Evolutionary conservation across 169 alveolate genomes (phyloP).

Genomic region (Eimeria falciformis): DNA sequence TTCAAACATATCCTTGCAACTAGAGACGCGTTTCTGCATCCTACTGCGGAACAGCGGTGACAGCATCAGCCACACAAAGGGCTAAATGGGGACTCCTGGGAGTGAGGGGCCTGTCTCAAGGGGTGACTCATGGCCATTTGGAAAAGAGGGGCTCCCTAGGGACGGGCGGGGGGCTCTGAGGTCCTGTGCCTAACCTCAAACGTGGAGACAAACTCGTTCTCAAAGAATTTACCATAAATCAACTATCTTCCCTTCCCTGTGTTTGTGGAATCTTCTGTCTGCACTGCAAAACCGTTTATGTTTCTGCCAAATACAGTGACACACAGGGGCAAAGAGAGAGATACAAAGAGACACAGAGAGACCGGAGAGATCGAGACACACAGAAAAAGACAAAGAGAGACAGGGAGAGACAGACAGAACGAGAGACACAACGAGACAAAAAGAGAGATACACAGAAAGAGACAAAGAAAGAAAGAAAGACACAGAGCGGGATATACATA

Average conservation of each 20-base stretch:
- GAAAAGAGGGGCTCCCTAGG: too few relatives aligned
- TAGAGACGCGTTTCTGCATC: too few relatives aligned
- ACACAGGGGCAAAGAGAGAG: neutral
- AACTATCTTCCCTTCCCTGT: conserved; percentile 99
- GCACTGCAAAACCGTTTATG: conserved; percentile 96
- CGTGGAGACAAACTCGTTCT: conserved; percentile 96
- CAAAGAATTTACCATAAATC: conserved; percentile 95
- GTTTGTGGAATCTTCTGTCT: conserved; percentile 99
- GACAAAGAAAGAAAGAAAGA: neutral
- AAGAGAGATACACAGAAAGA: neutral
- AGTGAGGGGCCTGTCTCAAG: too few relatives aligned
- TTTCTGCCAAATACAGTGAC: conserved; percentile 88
- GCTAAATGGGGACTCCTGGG: too few relatives aligned
- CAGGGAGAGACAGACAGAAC: neutral
- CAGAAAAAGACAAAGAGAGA: neutral
- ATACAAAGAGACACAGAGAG: neutral
- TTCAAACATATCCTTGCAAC: too few relatives aligned
- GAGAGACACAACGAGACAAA: neutral
- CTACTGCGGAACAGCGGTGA: too few relatives aligned
- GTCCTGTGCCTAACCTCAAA: conserved; percentile 94
- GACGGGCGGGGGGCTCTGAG: too few relatives aligned
- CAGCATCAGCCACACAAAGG: too few relatives aligned
- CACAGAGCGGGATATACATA: neutral
- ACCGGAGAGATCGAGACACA: neutral
- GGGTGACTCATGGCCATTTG: too few relatives aligned